Base-by-base conservation (phyloP, 495 filamentous ascomycete genomes). In the Xylaria cubensis region DNA sequence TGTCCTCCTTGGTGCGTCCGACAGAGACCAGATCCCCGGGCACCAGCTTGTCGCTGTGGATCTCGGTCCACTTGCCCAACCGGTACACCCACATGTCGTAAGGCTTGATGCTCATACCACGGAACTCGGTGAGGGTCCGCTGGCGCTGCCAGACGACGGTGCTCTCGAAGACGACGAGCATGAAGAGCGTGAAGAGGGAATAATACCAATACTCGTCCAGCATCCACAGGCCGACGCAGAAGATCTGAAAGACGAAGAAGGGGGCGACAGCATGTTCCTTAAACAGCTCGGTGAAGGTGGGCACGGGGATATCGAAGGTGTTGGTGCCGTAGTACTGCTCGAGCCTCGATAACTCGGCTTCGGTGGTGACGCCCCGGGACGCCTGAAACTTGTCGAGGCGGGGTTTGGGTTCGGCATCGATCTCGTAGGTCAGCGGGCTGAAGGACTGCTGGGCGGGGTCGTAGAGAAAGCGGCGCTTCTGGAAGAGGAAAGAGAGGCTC, bases 181-280 rank as follows among this genome's bases (percentile, higher is more conserved):
- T 98, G 84, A 98, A 95, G 26, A 98, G 90, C 2, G 96, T 98
- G 79, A 99, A 99, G 15, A 99, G 87, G 72, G 96, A 99, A 81
- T 98, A 99, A 84, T 99, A 99, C 96, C 96, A 99, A 83, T 98
- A 98, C 83, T 99, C 96, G 81, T 99, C 96, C 81, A 99, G 81
- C 91, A 98, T 93, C 96, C 96, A 99, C 72, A 99, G 84, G 36
- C 97, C 96, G 69, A 99, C 96, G 74, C 97, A 98, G 85, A 99
- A 99, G 51, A 99, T 86, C 84, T 99, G 96, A 83, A 99, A 99
- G 64, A 99, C 94, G 81, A 99, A 99, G 88, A 99, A 99, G 15
- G 96, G 96, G 41, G 96, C 96, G 42, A 99, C 96, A 29, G 96
- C 95, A 83, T 99, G 96, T 81, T 99, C 97, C 82, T 96, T 91